A percentile compares a stretch with the other conserved stretches of the same genome.
These are phyloP conservation scores for Gonium pectorale DNA, from an alignment of 139 green algal genomes.

Conservation along the genomic window DNA sequence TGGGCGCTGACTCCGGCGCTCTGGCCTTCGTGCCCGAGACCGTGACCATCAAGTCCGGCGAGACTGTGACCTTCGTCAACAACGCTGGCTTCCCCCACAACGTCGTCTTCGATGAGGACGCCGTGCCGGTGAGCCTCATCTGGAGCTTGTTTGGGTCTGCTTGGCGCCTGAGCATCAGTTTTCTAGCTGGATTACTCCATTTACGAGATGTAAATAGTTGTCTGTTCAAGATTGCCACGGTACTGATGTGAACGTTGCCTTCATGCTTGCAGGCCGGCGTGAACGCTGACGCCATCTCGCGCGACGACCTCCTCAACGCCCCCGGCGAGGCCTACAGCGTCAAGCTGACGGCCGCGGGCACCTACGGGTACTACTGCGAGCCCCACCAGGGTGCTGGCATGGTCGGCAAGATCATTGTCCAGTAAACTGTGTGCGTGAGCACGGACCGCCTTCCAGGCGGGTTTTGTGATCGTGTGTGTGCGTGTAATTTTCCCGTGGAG, in stretches of 20 bases:
- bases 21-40: constrained; percentile 79
- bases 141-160: too few relatives aligned
- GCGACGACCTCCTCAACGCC: constrained; percentile 93
- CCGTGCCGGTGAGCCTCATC: constrained; percentile 78
- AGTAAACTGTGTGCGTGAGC: constrained; percentile 61
- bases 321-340: constrained; percentile 83
- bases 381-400: constrained; percentile 96
- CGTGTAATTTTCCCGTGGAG: background rate
- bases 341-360: constrained; percentile 81
- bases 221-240: too few relatives aligned
- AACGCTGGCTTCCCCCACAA: constrained; percentile 89
- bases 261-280: constrained; percentile 79
- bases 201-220: too few relatives aligned
- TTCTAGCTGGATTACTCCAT: too few relatives aligned
- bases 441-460: background rate
- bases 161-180: too few relatives aligned
- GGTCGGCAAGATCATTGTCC: constrained; percentile 85
- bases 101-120: constrained; percentile 96
- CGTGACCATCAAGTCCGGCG: constrained; percentile 83
- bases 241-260: too few relatives aligned
- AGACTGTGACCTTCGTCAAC: constrained; percentile 88
- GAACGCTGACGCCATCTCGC: constrained; percentile 87
- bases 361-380: constrained; percentile 96
- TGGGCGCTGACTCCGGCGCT: constrained; percentile 82
- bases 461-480: constrained; percentile 3